Evolutionary conservation across 1,284 basidiomycete species (phyloP).

Genomic region (Cutaneotrichosporon sp.): DNA sequence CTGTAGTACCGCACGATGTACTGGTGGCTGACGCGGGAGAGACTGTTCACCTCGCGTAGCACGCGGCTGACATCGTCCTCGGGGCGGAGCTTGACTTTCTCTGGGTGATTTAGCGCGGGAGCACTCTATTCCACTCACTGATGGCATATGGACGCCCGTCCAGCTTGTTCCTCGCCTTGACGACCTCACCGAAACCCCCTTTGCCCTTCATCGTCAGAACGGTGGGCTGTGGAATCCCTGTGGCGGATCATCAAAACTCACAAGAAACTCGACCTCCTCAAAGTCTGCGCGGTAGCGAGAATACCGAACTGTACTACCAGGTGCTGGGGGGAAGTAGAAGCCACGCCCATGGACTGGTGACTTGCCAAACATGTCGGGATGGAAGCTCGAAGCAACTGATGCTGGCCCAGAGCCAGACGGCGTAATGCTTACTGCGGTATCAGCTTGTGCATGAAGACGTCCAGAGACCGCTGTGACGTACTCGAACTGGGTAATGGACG

Average conservation of each 20-base stretch:
- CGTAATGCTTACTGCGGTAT: not conserved
- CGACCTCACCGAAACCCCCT: constrained; percentile 88
- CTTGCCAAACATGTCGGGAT: constrained; percentile 25
- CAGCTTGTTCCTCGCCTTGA: constrained; percentile 80
- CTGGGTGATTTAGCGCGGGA: constrained; percentile 54
- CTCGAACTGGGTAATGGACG: no score
- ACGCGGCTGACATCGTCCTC: constrained; percentile 79
- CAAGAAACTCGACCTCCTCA: constrained; percentile 49
- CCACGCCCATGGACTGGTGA: constrained; percentile 24
- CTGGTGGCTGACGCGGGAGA: constrained; percentile 79
- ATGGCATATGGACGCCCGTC: constrained; percentile 50
- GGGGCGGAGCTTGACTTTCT: constrained; percentile 80
- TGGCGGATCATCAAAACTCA: no score
- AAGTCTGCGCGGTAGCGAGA: constrained; percentile 48
- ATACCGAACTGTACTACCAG: constrained; percentile 17
- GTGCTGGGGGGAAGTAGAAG: constrained; percentile 24
- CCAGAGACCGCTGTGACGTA: no score
- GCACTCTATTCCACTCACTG: constrained; percentile 33
- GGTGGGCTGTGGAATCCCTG: not conserved
- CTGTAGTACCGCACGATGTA: constrained; percentile 77
- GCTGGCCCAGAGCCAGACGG: not conserved
- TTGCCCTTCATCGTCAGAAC: constrained; percentile 60
- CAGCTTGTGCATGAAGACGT: not conserved
- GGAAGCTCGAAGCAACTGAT: constrained; percentile 8
- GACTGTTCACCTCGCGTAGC: constrained; percentile 83